phyloP scores from a whole-genome alignment of 1,139 yeast species.

The Hemisphaericaspora subhashii region DNA sequence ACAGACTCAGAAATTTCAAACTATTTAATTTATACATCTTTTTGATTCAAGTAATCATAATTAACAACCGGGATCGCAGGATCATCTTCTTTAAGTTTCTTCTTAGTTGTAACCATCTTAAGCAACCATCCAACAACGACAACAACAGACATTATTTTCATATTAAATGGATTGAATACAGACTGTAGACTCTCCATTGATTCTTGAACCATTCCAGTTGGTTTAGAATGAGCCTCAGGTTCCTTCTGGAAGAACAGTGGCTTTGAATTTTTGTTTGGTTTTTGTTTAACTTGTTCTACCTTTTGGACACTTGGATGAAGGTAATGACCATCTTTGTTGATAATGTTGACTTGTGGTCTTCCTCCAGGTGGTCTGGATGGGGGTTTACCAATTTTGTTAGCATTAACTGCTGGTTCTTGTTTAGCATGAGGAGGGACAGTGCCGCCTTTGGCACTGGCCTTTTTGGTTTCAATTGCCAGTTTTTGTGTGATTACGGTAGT shows the following conservation, averaged over 20 bases:
- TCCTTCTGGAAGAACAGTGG: neutral
- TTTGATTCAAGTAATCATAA: neutral
- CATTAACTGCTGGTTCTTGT: too few relatives aligned
- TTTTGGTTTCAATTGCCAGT: too few relatives aligned
- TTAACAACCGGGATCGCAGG: neutral
- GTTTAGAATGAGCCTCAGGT: neutral
- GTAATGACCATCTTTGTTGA: neutral
- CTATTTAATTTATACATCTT: neutral
- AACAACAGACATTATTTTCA: neutral
- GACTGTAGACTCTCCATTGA: too few relatives aligned
- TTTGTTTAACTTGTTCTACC: neutral
- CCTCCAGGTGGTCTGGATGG: too few relatives aligned
- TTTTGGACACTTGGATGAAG: slow-evolving; percentile 1
- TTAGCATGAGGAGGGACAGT: too few relatives aligned
- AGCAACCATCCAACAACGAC: neutral
- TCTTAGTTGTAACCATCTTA: neutral
- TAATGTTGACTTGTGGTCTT: too few relatives aligned
- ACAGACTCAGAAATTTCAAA: neutral
- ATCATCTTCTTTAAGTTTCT: neutral
- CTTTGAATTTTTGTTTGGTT: neutral
- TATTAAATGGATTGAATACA: too few relatives aligned
- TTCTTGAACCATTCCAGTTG: neutral
- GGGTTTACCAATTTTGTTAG: too few relatives aligned
- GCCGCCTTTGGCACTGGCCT: too few relatives aligned
- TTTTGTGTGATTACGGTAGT: too few relatives aligned